Evolutionary conservation across 2,329 filamentous ascomycete species (phyloP).

Genomic region (Phialophora chinensis): DNA sequence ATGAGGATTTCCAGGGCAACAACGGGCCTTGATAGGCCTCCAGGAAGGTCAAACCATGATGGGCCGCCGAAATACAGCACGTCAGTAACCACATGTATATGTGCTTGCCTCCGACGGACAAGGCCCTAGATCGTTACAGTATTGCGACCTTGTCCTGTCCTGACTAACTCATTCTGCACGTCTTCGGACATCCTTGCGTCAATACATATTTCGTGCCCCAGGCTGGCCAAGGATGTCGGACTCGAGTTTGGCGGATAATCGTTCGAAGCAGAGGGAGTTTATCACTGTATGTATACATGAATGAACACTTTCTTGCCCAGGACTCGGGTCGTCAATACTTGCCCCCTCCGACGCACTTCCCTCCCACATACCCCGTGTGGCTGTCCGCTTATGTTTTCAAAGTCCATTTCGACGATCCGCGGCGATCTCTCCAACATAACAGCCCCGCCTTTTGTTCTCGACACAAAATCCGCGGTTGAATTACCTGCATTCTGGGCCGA

Average conservation of each 20-base stretch:
- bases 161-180: neutral
- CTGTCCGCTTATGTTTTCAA: neutral
- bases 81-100: neutral
- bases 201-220: neutral
- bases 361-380: constrained; percentile 21
- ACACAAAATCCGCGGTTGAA: constrained; percentile 76
- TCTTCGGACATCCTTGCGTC: neutral
- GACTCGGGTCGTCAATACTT: neutral
- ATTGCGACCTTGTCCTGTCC: neutral
- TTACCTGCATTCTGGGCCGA: constrained; percentile 85
- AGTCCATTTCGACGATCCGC: constrained; percentile 79
- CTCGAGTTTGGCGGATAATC: constrained; percentile 29
- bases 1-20: neutral
- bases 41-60: neutral
- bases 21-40: neutral
- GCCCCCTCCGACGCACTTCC: neutral
- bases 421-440: constrained; percentile 81
- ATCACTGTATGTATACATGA: constrained; percentile 30
- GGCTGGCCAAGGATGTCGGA: constrained; percentile 18
- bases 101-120: neutral
- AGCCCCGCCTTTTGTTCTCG: constrained; percentile 82
- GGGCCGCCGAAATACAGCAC: neutral
- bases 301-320: neutral
- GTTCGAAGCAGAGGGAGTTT: constrained; percentile 44
- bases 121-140: neutral